Percentiles rank a stretch among this genome's conserved stretches.
These are phyloP conservation scores for Apostasia shenzhenica DNA, from an alignment of 106 monocot species.

Conservation along the genomic window DNA sequence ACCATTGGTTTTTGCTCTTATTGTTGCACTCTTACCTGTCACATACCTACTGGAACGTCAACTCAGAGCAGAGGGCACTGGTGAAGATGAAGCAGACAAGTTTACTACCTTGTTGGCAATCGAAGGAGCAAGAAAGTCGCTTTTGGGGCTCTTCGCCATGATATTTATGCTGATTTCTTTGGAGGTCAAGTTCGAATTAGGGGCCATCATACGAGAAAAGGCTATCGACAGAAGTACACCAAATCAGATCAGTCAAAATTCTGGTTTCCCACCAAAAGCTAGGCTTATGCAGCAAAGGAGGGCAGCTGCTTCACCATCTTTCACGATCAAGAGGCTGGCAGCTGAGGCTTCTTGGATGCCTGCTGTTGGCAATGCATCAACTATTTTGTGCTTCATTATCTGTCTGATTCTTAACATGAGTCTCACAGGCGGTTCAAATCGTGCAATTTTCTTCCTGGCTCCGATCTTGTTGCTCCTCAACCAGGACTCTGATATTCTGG, in stretches of 20 bases:
- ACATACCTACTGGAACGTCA: slow-evolving; percentile 95
- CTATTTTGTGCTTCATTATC: slow-evolving; percentile 72
- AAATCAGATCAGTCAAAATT: slow-evolving; percentile 11
- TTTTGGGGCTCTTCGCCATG: slow-evolving; percentile 87
- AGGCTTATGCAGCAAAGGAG: slow-evolving; percentile 82
- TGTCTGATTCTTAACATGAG: slow-evolving; percentile 72
- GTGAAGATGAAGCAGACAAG: slow-evolving; percentile 55
- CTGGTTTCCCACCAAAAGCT: slow-evolving; percentile 56
- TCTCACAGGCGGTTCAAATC: slow-evolving; percentile 83
- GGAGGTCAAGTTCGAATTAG: slow-evolving; percentile 76
- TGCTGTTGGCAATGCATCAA: slow-evolving; percentile 86
- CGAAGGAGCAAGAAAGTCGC: slow-evolving; percentile 92
- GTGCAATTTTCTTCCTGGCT: slow-evolving; percentile 85
- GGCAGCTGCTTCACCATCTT: slow-evolving; percentile 63
- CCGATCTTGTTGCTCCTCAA: slow-evolving; percentile 91
- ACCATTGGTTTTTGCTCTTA: slow-evolving; percentile 93
- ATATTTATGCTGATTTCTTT: slow-evolving; percentile 84
- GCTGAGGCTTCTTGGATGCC: slow-evolving; percentile 99
- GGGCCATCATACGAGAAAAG: slow-evolving; percentile 76
- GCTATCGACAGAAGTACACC: slow-evolving; percentile 33
- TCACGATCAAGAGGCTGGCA: slow-evolving; percentile 81
- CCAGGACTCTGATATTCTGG: slow-evolving; percentile 86
- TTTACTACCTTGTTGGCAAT: slow-evolving; percentile 68
- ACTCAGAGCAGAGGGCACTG: slow-evolving; percentile 47
- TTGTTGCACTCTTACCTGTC: slow-evolving; percentile 86